phyloP scores from a whole-genome alignment of 257 asterid genomes.

The Paraleonurus japonicus region DNA sequence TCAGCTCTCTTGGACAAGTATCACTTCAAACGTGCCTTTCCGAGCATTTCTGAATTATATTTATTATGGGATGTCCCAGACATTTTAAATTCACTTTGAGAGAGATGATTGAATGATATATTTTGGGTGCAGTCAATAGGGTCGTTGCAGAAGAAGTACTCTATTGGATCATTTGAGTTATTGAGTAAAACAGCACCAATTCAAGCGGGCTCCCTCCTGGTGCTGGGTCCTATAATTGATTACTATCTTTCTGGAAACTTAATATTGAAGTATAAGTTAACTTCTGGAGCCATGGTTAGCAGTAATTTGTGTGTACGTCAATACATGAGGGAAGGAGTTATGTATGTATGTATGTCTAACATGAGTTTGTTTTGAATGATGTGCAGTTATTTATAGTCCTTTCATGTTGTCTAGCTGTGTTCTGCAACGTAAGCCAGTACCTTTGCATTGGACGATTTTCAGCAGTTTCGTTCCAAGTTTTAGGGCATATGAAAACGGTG shows the following conservation, averaged over 20 bases:
- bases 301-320: not conserved
- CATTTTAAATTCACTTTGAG: not conserved
- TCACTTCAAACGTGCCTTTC: not conserved
- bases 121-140: slow-evolving; percentile 81
- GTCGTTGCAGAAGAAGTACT: slow-evolving; percentile 90
- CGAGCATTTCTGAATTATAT: not conserved
- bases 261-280: slow-evolving; percentile 53
- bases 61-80: not conserved
- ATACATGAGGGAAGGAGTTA: not conserved
- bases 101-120: slow-evolving; percentile 22
- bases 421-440: slow-evolving; percentile 96
- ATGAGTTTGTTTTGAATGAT: slow-evolving; percentile 14
- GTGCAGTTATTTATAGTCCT: slow-evolving; percentile 77
- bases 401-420: slow-evolving; percentile 84
- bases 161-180: slow-evolving; percentile 85
- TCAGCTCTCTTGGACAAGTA: not conserved
- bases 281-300: slow-evolving; percentile 69
- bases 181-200: slow-evolving; percentile 94
- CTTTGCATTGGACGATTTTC: slow-evolving; percentile 96
- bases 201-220: slow-evolving; percentile 87
- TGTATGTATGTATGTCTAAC: slow-evolving; percentile 19
- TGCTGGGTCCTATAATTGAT: slow-evolving; percentile 82
- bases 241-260: slow-evolving; percentile 60
- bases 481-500: slow-evolving; percentile 95
- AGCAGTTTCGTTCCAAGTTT: slow-evolving; percentile 92